Conservation (phyloP, 176 grass and related monocot species). For the Carex myosuroides region DNA sequence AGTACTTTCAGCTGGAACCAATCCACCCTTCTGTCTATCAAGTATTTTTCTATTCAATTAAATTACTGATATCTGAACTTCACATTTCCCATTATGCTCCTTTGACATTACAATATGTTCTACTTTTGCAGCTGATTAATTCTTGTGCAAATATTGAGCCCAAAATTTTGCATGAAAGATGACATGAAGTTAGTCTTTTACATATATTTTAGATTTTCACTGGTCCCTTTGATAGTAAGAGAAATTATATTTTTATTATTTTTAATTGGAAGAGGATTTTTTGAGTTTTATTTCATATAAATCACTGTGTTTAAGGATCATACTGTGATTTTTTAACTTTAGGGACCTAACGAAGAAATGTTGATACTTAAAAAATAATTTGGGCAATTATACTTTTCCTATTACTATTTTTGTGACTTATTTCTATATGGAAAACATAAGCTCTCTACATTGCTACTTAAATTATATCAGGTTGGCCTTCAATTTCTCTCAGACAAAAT, state of each 20-base stretch:
- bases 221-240: not conserved
- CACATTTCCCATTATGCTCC: not conserved
- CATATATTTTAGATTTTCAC: not conserved
- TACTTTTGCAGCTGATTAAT: not conserved
- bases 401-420: not conserved
- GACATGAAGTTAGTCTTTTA: not conserved
- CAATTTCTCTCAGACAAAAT: conserved; percentile 63
- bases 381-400: not conserved
- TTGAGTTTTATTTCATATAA: not conserved
- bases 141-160: not conserved
- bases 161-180: not conserved
- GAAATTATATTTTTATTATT: not conserved
- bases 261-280: not conserved
- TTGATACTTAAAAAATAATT: not conserved
- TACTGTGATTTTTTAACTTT: not conserved
- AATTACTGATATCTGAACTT: not conserved
- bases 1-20: conserved; percentile 50
- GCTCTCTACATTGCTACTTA: not conserved
- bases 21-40: conserved; percentile 91
- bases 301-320: not conserved
- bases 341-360: not conserved
- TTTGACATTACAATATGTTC: not conserved
- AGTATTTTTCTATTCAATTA: conserved; percentile 24
- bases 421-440: not conserved
- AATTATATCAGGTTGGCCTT: conserved; percentile 59